A percentile compares a stretch with the other conserved stretches of the same genome.
These are phyloP conservation scores for Ustilago lituana DNA, from an alignment of 1,284 basidiomycete species.

Conservation along the genomic window DNA sequence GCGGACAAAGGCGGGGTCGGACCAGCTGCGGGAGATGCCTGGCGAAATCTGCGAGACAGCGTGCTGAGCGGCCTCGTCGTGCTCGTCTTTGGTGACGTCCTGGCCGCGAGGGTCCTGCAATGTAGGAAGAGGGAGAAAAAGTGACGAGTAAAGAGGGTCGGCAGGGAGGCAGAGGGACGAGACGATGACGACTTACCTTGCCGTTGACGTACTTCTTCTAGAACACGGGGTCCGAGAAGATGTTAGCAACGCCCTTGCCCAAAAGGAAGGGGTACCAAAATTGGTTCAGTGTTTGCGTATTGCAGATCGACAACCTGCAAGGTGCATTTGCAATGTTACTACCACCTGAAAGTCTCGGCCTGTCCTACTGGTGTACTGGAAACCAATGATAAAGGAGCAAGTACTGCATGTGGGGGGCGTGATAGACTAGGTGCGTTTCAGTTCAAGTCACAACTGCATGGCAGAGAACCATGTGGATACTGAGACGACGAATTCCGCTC, in stretches of 20 bases:
- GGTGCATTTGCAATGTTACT: too few relatives aligned
- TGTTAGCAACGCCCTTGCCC: conserved; percentile 68
- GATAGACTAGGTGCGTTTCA: too few relatives aligned
- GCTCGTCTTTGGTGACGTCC: conserved; percentile 52
- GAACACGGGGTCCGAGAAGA: conserved; percentile 62
- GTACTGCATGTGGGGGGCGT: too few relatives aligned
- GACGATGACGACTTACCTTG: too few relatives aligned
- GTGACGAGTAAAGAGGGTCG: not conserved
- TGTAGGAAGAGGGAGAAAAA: not conserved
- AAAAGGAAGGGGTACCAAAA: conserved; percentile 76
- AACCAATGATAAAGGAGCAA: too few relatives aligned
- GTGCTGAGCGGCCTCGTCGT: conserved; percentile 42
- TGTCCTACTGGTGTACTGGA: too few relatives aligned
- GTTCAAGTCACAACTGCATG: too few relatives aligned
- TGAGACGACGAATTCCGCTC: too few relatives aligned
- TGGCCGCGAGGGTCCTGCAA: conserved; percentile 37
- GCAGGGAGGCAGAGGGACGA: not conserved
- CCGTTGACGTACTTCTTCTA: conserved; percentile 40
- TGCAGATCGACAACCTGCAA: too few relatives aligned
- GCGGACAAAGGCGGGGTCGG: conserved; percentile 52
- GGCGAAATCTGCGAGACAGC: conserved; percentile 57
- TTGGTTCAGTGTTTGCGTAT: too few relatives aligned
- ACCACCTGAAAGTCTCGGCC: too few relatives aligned
- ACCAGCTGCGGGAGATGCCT: conserved; percentile 58
- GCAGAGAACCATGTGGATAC: too few relatives aligned